Conservation (phyloP, 257 asterid species). For the Henckelia pumila region DNA sequence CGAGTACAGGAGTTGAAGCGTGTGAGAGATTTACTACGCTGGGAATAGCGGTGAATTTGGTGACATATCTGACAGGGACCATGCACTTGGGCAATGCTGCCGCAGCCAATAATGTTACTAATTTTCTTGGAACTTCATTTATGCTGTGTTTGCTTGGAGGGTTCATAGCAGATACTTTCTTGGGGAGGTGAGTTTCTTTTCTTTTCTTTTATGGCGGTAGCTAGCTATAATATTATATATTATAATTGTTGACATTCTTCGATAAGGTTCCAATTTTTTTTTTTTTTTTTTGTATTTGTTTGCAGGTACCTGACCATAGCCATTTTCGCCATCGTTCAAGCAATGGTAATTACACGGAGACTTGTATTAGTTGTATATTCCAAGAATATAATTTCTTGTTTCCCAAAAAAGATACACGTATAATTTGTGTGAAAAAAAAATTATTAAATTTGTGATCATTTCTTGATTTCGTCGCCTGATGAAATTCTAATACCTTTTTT, state of each 20-base stretch:
- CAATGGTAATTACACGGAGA: conserved; percentile 41
- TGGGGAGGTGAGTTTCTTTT: conserved; percentile 55
- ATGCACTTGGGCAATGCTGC: conserved; percentile 87
- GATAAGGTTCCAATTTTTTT: no score
- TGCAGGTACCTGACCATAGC: conserved; percentile 74
- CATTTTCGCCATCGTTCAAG: conserved; percentile 73
- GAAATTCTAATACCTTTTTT: no score
- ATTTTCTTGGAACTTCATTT: conserved; percentile 86
- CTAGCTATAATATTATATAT: no score
- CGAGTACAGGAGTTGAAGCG: conserved; percentile 52
- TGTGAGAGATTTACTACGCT: conserved; percentile 82
- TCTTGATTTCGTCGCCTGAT: neutral
- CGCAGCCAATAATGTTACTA: conserved; percentile 74
- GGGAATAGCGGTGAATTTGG: conserved; percentile 84
- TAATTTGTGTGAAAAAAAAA: neutral
- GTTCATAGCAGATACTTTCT: conserved; percentile 72
- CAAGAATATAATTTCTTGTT: neutral
- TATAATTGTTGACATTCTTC: neutral
- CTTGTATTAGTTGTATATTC: neutral
- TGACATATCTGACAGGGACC: conserved; percentile 74
- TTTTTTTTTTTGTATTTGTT: neutral
- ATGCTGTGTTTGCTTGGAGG: conserved; percentile 87
- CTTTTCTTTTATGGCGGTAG: no score
- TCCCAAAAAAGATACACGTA: neutral
- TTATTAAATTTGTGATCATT: no score